A percentile compares a stretch with the other conserved stretches of the same genome.
These are phyloP conservation scores for Hirsutella rhossiliensis DNA, from an alignment of 2,329 filamentous ascomycete genomes.

Conservation along the genomic window DNA sequence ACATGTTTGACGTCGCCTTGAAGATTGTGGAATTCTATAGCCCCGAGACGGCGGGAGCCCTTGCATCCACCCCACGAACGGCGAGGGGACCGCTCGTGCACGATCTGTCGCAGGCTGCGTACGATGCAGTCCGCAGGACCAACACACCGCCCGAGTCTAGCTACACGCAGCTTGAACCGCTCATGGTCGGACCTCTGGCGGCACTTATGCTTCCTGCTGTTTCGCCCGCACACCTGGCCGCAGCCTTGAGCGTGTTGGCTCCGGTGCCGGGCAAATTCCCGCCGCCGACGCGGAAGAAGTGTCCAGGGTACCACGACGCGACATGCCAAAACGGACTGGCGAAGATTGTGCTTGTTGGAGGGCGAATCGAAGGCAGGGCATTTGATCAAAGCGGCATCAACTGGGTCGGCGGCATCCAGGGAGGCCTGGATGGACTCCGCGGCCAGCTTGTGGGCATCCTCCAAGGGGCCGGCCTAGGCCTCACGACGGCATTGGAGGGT, in stretches of 20 bases:
- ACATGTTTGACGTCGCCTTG: slow-evolving; percentile 77
- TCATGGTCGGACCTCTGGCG: slow-evolving; percentile 73
- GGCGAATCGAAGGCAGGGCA: slow-evolving; percentile 72
- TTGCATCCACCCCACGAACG: slow-evolving; percentile 17
- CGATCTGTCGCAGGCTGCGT: slow-evolving; percentile 42
- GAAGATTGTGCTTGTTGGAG: slow-evolving; percentile 79
- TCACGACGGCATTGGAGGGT: slow-evolving; percentile 71
- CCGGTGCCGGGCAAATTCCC: slow-evolving; percentile 64
- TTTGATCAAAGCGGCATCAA: slow-evolving; percentile 62
- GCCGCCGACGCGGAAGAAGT: slow-evolving; percentile 62
- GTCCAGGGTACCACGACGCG: slow-evolving; percentile 70
- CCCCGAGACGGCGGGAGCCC: slow-evolving; percentile 27
- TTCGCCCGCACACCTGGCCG: slow-evolving; percentile 72
- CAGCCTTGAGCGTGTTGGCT: slow-evolving; percentile 65
- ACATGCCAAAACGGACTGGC: slow-evolving; percentile 69
- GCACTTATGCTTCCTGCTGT: slow-evolving; percentile 71
- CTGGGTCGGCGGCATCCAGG: slow-evolving; percentile 62
- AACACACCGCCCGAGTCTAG: slow-evolving; percentile 24
- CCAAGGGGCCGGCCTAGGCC: slow-evolving; percentile 63
- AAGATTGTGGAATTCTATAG: slow-evolving; percentile 77
- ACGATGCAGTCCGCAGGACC: slow-evolving; percentile 30
- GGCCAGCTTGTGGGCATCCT: slow-evolving; percentile 72
- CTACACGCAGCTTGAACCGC: slow-evolving; percentile 53
- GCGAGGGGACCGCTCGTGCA: slow-evolving; percentile 25
- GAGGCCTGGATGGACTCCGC: slow-evolving; percentile 68